Conservation (phyloP, 352 stramenopile species). For the Aphanomyces invadans region DNA sequence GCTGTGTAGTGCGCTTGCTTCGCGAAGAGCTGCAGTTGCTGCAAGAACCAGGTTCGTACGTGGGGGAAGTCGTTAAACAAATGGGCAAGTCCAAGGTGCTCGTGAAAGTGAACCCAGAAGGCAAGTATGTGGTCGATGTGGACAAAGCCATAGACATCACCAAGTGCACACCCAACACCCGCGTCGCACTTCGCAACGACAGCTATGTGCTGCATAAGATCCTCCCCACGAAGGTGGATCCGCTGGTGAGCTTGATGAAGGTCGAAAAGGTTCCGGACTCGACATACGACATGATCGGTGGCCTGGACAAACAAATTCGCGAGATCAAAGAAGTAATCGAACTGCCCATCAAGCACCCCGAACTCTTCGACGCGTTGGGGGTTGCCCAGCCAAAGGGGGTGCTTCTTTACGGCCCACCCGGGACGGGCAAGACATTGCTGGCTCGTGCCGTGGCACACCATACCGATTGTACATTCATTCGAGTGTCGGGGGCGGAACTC, state of each 20-base stretch:
- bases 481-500: constrained; percentile 96
- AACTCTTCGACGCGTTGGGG: constrained; percentile 98
- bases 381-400: constrained; percentile 96
- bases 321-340: constrained; percentile 99
- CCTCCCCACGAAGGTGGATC: constrained; percentile 96
- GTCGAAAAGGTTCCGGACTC: constrained; percentile 99
- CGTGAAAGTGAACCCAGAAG: constrained; percentile 98
- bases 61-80: constrained; percentile 99
- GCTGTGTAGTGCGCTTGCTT: constrained; percentile 87
- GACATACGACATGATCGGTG: constrained; percentile 99
- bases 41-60: constrained; percentile 97
- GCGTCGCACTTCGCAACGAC: constrained; percentile 98
- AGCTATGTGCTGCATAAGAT: constrained; percentile 99
- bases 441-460: constrained; percentile 98
- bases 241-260: constrained; percentile 91
- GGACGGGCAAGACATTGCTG: constrained; percentile 98
- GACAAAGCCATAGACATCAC: constrained; percentile 95
- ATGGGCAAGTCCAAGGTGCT: constrained; percentile 99
- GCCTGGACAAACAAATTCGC: constrained; percentile 98
- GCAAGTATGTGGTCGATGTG: constrained; percentile 99
- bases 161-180: constrained; percentile 97
- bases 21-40: constrained; percentile 98
- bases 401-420: constrained; percentile 94
- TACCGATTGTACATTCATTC: constrained; percentile 99
- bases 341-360: constrained; percentile 99